Conservation (phyloP, 768 basidiomycete species). For the Tephrocybe sp. region DNA sequence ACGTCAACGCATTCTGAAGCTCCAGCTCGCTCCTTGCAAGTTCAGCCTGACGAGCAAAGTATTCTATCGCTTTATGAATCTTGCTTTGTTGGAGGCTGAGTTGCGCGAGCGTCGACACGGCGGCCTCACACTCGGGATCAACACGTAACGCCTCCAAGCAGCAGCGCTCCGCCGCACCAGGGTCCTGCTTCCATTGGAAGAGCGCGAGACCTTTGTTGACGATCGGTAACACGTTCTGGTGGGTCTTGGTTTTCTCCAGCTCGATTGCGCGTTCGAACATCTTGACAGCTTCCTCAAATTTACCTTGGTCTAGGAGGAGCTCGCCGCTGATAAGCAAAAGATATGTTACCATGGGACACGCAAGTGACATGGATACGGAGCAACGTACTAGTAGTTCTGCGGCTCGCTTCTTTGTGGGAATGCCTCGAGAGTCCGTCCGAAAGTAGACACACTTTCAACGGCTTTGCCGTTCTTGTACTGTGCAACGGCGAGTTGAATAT, state of each 20-base stretch:
- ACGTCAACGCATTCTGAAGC: slow-evolving; percentile 73
- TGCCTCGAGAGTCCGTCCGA: slow-evolving; percentile 76
- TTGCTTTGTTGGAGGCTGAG: slow-evolving; percentile 87
- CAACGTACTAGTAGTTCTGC: slow-evolving; percentile 87
- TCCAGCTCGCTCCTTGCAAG: slow-evolving; percentile 91
- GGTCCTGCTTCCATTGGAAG: slow-evolving; percentile 95
- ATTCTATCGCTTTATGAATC: slow-evolving; percentile 78
- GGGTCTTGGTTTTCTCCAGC: slow-evolving; percentile 71
- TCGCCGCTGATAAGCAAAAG: too few relatives aligned
- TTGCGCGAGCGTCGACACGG: slow-evolving; percentile 93
- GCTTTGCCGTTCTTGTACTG: slow-evolving; percentile 87
- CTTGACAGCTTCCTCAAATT: slow-evolving; percentile 84
- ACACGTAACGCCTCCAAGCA: slow-evolving; percentile 85
- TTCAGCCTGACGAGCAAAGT: slow-evolving; percentile 82
- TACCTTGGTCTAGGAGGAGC: slow-evolving; percentile 86
- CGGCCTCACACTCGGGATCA: slow-evolving; percentile 94
- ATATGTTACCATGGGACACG: too few relatives aligned
- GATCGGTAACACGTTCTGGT: slow-evolving; percentile 85
- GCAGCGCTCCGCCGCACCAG: slow-evolving; percentile 75
- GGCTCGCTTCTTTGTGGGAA: slow-evolving; percentile 90
- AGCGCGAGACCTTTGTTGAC: slow-evolving; percentile 98
- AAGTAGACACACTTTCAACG: slow-evolving; percentile 84
- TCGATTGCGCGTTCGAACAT: slow-evolving; percentile 92
- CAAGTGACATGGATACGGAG: too few relatives aligned
- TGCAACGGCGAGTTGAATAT: slow-evolving; percentile 96